Conservation (phyloP, 306 rosid genomes). For the Glycine soja region DNA sequence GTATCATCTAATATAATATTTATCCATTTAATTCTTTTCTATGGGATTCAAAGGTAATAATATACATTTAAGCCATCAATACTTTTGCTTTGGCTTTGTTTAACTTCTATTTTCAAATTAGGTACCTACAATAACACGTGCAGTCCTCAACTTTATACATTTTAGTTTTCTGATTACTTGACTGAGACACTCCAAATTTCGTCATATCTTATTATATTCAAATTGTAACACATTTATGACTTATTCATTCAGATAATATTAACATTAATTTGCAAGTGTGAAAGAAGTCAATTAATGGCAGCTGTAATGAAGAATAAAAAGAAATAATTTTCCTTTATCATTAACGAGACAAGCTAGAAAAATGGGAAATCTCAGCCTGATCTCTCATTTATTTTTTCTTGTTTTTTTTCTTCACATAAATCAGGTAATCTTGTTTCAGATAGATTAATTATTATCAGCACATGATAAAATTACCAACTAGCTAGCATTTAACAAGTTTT, state of each 20-base stretch:
- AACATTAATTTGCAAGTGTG: constrained; percentile 4
- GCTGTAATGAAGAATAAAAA: constrained; percentile 9
- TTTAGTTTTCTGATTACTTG: background rate
- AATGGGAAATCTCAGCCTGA: background rate
- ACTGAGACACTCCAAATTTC: background rate
- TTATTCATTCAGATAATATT: constrained; percentile 3
- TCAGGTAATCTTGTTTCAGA: too few relatives aligned
- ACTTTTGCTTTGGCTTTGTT: background rate
- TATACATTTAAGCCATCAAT: too few relatives aligned
- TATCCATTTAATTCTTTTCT: constrained; percentile 18
- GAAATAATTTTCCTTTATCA: background rate
- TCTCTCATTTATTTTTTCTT: too few relatives aligned
- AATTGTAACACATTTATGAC: background rate
- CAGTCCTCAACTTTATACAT: background rate
- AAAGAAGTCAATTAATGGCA: background rate
- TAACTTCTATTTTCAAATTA: background rate
- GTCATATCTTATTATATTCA: background rate
- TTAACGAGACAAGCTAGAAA: background rate
- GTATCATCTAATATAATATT: background rate
- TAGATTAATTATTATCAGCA: too few relatives aligned
- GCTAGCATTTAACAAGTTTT: too few relatives aligned
- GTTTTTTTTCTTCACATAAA: too few relatives aligned
- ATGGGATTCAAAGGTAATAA: background rate
- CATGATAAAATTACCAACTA: too few relatives aligned
- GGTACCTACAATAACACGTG: too few relatives aligned